Conservation (phyloP, 768 basidiomycete species). For the Panaeolus cyanescens region DNA sequence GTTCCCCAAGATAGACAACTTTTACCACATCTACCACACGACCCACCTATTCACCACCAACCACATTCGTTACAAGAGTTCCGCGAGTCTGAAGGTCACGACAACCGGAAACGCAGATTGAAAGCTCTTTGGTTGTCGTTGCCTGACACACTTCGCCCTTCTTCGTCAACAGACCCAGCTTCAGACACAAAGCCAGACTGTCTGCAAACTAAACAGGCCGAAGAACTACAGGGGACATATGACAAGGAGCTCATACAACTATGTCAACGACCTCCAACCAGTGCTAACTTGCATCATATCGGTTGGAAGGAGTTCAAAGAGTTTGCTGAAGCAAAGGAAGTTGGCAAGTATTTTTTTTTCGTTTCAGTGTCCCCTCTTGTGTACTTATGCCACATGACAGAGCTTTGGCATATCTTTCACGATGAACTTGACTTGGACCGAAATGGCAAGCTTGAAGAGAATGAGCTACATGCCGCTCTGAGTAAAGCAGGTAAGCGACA, state of each 20-base stretch:
- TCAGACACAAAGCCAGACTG: constrained; percentile 5
- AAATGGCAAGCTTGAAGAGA: constrained; percentile 77
- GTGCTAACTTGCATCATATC: constrained; percentile 46
- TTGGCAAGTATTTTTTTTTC: constrained; percentile 48
- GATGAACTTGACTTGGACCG: constrained; percentile 89
- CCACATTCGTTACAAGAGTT: constrained; percentile 64
- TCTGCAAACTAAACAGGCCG: constrained; percentile 63
- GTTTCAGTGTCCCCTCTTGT: constrained; percentile 14
- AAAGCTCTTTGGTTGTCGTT: constrained; percentile 67
- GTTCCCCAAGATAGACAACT: constrained; percentile 55
- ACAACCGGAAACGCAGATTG: constrained; percentile 59
- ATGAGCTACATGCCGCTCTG: constrained; percentile 45
- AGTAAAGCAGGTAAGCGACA: constrained; percentile 63
- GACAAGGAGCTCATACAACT: constrained; percentile 70
- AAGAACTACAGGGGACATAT: constrained; percentile 69
- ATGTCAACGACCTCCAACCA: constrained; percentile 45
- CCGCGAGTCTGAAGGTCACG: constrained; percentile 61
- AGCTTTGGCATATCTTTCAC: constrained; percentile 91
- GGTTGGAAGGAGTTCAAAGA: constrained; percentile 72
- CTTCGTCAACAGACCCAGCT: constrained; percentile 7
- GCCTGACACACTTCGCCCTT: constrained; percentile 27
- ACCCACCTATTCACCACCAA: constrained; percentile 43
- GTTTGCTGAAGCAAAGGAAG: constrained; percentile 82
- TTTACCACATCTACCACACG: constrained; percentile 63
- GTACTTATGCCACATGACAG: constrained; percentile 35